Conservation (phyloP, 2,329 filamentous ascomycete species). For the Dactylellina sp. region DNA sequence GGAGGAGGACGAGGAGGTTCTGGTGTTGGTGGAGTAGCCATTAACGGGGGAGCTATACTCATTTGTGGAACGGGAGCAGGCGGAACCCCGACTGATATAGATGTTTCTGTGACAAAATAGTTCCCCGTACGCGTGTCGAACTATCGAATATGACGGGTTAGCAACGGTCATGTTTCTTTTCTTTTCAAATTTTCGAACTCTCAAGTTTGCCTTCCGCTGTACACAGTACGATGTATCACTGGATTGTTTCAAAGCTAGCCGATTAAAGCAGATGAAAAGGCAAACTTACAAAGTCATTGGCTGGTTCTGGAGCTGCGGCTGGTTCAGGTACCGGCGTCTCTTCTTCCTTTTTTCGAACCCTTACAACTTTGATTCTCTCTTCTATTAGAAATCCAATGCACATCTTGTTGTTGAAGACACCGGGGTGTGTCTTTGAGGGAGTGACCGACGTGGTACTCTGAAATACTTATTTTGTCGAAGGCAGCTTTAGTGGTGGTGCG, state of each 20-base stretch:
- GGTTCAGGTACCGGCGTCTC: neutral
- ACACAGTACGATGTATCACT: neutral
- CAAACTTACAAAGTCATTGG: slow-evolving; percentile 32
- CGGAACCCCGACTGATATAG: neutral
- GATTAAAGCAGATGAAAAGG: neutral
- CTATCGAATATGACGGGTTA: slow-evolving; percentile 15
- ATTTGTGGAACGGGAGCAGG: neutral
- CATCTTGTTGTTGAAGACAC: slow-evolving; percentile 1
- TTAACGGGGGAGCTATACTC: neutral
- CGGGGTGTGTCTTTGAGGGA: neutral
- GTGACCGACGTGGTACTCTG: neutral
- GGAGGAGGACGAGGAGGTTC: no score
- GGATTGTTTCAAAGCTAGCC: neutral
- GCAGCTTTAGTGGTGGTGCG: no score
- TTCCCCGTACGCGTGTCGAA: slow-evolving; percentile 13
- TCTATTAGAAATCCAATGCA: slow-evolving; percentile 13
- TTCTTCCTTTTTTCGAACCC: slow-evolving; percentile 1
- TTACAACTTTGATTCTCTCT: neutral
- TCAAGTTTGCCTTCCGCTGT: no score
- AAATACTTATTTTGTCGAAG: no score
- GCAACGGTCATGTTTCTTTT: no score
- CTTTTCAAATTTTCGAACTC: no score
- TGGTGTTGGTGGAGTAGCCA: neutral
- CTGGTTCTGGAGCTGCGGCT: neutral
- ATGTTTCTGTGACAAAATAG: slow-evolving; percentile 1